phyloP scores from a whole-genome alignment of 306 rosid genomes.

The Quercus variabilis region DNA sequence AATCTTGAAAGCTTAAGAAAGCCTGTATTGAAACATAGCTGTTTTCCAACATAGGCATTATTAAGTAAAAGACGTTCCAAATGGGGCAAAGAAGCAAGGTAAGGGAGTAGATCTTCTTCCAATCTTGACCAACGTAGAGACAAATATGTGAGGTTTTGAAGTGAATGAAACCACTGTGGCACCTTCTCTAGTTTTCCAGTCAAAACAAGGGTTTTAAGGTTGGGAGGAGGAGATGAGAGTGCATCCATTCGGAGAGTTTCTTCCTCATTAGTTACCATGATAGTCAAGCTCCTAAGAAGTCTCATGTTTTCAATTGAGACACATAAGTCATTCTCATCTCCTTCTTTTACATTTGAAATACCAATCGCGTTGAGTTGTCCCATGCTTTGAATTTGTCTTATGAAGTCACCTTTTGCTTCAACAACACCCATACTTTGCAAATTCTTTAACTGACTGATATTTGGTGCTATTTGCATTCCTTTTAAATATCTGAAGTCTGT shows the following conservation, averaged over 20 bases:
- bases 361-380: not conserved
- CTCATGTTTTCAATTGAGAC: constrained; percentile 2
- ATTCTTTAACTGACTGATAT: not conserved
- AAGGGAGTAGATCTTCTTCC: not conserved
- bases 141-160: not conserved
- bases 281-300: not conserved
- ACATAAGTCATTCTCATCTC: not conserved
- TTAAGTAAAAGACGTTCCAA: rapidly evolving
- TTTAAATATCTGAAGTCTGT: no score
- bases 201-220: not conserved
- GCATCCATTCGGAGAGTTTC: not conserved
- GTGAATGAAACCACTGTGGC: not conserved
- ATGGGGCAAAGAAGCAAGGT: not conserved
- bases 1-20: not conserved
- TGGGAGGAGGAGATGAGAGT: not conserved
- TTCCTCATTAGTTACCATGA: not conserved
- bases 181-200: not conserved
- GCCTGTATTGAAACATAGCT: not conserved
- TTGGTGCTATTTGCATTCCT: no score
- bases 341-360: not conserved
- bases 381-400: not conserved
- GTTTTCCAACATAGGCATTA: not conserved
- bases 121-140: not conserved
- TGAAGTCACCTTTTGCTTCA: not conserved
- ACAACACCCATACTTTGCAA: no score